Percentiles rank a stretch among this genome's conserved stretches.
These are phyloP conservation scores for Orbilia blumenaviensis DNA, from an alignment of 2,329 filamentous ascomycete species.

Conservation along the genomic window DNA sequence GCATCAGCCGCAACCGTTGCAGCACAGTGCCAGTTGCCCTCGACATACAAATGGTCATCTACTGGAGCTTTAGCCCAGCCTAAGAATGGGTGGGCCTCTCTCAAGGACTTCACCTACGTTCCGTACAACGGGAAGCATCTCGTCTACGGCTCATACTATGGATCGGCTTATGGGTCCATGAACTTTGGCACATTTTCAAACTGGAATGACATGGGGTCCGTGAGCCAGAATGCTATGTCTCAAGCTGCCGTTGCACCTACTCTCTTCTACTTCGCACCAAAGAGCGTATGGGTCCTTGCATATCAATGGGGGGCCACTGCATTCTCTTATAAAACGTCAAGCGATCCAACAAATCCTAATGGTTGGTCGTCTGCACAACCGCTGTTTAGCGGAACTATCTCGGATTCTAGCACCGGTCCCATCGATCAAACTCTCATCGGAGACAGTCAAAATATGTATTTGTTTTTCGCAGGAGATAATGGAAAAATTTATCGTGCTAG, in stretches of 20 bases:
- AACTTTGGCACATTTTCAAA: slow-evolving; percentile 67
- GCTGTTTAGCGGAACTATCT: slow-evolving; percentile 67
- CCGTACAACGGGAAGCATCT: slow-evolving; percentile 69
- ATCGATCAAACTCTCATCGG: slow-evolving; percentile 74
- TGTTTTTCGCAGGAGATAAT: slow-evolving; percentile 75
- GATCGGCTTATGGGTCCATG: slow-evolving; percentile 68
- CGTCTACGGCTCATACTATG: slow-evolving; percentile 68
- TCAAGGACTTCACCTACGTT: slow-evolving; percentile 72
- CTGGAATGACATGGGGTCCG: slow-evolving; percentile 66
- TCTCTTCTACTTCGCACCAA: slow-evolving; percentile 71
- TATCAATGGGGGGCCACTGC: slow-evolving; percentile 71
- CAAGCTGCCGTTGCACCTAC: slow-evolving; percentile 68
- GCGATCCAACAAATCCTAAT: slow-evolving; percentile 68
- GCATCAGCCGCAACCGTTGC: slow-evolving; percentile 21
- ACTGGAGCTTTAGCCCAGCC: slow-evolving; percentile 66
- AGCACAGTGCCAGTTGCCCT: slow-evolving; percentile 65
- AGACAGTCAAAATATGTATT: slow-evolving; percentile 70
- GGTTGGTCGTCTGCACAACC: slow-evolving; percentile 68
- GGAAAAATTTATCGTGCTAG: slow-evolving; percentile 72
- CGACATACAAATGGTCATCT: slow-evolving; percentile 68
- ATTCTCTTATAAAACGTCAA: slow-evolving; percentile 71
- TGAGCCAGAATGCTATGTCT: slow-evolving; percentile 67
- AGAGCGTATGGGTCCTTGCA: slow-evolving; percentile 72
- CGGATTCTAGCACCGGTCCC: slow-evolving; percentile 64
- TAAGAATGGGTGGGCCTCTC: slow-evolving; percentile 66